A percentile compares a stretch with the other conserved stretches of the same genome.
These are phyloP conservation scores for Malus fusca DNA, from an alignment of 306 rosid genomes.

Conservation along the genomic window DNA sequence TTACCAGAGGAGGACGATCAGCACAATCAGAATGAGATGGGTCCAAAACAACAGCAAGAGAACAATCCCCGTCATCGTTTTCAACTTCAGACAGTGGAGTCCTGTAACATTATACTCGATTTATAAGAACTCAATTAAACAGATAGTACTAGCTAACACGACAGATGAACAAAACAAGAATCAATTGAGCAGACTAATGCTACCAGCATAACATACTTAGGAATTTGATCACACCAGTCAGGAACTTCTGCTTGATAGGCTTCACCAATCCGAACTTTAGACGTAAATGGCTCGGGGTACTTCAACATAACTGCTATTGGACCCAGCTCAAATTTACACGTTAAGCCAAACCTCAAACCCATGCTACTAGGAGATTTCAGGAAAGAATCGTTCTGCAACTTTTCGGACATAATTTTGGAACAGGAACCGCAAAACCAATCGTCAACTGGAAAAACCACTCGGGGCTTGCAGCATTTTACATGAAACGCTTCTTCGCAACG, in stretches of 20 bases:
- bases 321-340: background rate
- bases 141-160: background rate
- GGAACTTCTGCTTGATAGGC: conserved; percentile 7
- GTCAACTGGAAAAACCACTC: conserved; percentile 6
- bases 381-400: background rate
- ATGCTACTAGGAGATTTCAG: background rate
- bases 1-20: background rate
- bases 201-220: background rate
- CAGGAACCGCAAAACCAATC: conserved; percentile 10
- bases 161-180: background rate
- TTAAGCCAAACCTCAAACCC: background rate
- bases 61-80: background rate
- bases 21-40: background rate
- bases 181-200: background rate
- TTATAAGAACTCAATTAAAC: background rate
- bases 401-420: background rate
- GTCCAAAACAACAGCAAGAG: background rate
- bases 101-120: background rate
- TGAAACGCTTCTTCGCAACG: conserved; percentile 6
- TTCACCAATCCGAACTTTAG: conserved; percentile 5
- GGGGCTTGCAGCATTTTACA: background rate
- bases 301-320: background rate
- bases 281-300: background rate
- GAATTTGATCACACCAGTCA: background rate
- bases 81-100: background rate